phyloP scores from a whole-genome alignment of 148 eudicot species.

The Fallopia convolvulus region DNA sequence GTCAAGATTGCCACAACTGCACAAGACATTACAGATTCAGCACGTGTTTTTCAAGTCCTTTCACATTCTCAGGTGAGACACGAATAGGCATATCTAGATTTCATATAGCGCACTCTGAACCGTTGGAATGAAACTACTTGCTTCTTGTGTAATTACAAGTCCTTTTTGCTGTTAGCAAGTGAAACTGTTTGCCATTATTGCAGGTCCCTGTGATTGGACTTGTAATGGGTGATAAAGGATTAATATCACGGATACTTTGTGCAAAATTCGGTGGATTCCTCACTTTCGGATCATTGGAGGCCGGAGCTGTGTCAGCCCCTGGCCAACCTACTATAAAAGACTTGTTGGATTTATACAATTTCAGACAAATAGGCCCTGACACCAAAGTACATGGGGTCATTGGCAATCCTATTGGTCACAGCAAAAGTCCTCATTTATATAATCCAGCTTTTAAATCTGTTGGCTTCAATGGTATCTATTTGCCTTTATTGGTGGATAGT shows the following conservation, averaged over 20 bases:
- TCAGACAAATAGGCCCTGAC: conserved; percentile 57
- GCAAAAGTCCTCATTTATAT: conserved; percentile 70
- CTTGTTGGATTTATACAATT: conserved; percentile 58
- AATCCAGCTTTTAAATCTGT: conserved; percentile 53
- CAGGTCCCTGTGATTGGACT: conserved; percentile 80
- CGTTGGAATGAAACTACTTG: background rate
- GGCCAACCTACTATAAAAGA: conserved; percentile 83
- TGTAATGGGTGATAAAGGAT: conserved; percentile 86
- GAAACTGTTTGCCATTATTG: conserved; percentile 8
- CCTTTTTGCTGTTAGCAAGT: background rate
- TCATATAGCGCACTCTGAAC: background rate
- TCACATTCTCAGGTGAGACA: conserved; percentile 58
- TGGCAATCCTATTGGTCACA: conserved; percentile 85
- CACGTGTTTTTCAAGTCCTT: conserved; percentile 68
- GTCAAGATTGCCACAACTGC: conserved; percentile 92
- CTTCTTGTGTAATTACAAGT: background rate
- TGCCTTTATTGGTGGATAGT: conserved; percentile 73
- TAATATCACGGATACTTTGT: conserved; percentile 68
- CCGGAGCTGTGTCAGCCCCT: conserved; percentile 76
- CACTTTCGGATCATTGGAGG: conserved; percentile 68
- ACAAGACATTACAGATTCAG: conserved; percentile 56
- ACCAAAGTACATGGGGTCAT: conserved; percentile 77
- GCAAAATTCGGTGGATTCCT: conserved; percentile 88
- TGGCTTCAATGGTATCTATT: conserved; percentile 65
- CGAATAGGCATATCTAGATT: background rate